Evolutionary conservation across 2,329 filamentous ascomycete genomes (phyloP).

Genomic region (Verticillium klebahnii): DNA sequence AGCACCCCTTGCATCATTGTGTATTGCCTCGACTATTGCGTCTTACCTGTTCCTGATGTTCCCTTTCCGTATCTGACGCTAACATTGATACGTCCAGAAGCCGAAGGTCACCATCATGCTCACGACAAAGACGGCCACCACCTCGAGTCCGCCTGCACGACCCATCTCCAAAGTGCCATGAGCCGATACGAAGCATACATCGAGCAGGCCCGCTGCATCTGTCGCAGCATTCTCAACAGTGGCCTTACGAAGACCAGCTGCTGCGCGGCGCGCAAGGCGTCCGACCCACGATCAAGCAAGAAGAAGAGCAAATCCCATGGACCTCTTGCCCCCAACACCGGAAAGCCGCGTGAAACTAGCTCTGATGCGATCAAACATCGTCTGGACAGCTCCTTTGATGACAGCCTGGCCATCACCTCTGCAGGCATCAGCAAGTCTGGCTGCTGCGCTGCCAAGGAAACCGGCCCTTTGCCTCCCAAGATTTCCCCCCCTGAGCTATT

Average conservation of each 20-base stretch:
- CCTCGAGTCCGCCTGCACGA: conserved; percentile 21
- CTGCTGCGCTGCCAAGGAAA: not conserved
- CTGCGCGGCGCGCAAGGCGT: conserved; percentile 12
- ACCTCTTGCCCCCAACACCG: not conserved
- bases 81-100: conserved; percentile 1
- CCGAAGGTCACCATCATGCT: conserved; percentile 16
- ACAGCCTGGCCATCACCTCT: not conserved
- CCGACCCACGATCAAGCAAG: not conserved
- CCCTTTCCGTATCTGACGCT: not conserved
- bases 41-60: not conserved
- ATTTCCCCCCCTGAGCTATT: not conserved
- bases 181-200: conserved; percentile 29
- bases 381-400: not conserved
- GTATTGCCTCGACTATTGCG: not conserved
- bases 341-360: not conserved
- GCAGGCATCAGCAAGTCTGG: not conserved
- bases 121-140: conserved; percentile 22
- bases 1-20: not conserved
- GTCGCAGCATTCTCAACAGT: conserved; percentile 25
- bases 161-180: conserved; percentile 26
- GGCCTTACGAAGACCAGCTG: conserved; percentile 18
- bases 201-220: conserved; percentile 31
- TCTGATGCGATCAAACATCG: not conserved
- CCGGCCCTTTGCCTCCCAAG: not conserved
- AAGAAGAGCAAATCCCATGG: conserved; percentile 2